phyloP scores from a whole-genome alignment of 2,329 filamentous ascomycete species.

The Neurospora sp. region DNA sequence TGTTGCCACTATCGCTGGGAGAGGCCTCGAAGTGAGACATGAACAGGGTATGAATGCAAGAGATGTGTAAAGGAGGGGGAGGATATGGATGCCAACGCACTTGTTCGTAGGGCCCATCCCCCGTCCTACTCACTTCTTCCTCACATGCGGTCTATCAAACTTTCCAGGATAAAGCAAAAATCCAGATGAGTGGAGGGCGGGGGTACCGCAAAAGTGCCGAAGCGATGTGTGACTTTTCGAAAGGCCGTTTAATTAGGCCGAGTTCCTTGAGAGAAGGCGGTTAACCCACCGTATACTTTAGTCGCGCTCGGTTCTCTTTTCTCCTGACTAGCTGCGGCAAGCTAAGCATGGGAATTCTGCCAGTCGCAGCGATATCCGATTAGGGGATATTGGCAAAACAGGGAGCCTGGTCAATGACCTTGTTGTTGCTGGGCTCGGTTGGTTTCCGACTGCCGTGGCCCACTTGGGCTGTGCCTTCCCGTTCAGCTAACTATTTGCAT shows the following conservation, averaged over 20 bases:
- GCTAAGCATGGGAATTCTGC: background rate
- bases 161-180: background rate
- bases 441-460: background rate
- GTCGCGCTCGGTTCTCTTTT: background rate
- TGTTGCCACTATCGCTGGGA: conserved; percentile 6
- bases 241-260: background rate
- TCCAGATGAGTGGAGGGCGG: background rate
- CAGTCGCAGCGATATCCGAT: background rate
- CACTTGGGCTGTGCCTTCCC: background rate
- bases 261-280: background rate
- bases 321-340: background rate
- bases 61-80: background rate
- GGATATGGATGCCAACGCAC: background rate
- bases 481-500: background rate
- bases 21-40: conserved; percentile 7
- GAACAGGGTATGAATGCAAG: conserved; percentile 5
- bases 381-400: background rate
- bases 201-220: background rate
- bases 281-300: background rate
- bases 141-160: background rate
- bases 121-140: background rate
- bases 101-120: background rate
- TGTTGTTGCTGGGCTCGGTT: background rate
- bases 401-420: background rate
- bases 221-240: background rate